These are phyloP conservation scores for Pestalotiopsis sp. DNA, from an alignment of 2,329 filamentous ascomycete species.

Conservation along the genomic window DNA sequence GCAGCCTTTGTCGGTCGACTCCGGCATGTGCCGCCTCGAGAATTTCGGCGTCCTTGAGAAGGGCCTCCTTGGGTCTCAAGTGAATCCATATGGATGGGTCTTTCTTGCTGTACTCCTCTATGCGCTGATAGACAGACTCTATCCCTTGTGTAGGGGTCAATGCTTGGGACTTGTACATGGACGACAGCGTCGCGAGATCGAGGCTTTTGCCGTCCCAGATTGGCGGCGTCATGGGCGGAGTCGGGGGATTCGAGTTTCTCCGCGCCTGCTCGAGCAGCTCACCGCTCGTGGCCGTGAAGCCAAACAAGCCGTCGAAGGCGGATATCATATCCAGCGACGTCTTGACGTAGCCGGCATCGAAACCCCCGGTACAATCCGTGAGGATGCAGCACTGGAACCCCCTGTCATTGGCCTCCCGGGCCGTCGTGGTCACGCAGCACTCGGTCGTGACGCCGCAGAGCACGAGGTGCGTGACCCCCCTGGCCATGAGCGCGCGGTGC, in stretches of 20 bases:
- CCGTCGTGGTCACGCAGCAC: slow-evolving; percentile 55
- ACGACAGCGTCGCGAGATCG: background rate
- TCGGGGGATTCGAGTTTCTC: background rate
- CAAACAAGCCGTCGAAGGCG: slow-evolving; percentile 52
- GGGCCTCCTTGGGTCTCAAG: background rate
- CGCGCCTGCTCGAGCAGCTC: slow-evolving; percentile 33
- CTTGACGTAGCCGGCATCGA: slow-evolving; percentile 44
- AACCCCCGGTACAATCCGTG: slow-evolving; percentile 48
- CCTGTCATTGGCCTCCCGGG: slow-evolving; percentile 59
- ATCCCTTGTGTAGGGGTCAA: background rate
- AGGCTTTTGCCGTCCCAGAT: background rate
- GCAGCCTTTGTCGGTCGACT: background rate
- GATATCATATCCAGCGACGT: slow-evolving; percentile 50
- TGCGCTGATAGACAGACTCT: background rate
- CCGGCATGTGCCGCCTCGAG: background rate
- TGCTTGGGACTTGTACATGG: background rate
- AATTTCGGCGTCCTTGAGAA: background rate
- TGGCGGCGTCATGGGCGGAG: background rate
- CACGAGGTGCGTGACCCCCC: slow-evolving; percentile 58
- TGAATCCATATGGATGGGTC: background rate
- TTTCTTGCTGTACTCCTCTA: background rate
- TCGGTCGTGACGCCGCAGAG: slow-evolving; percentile 60
- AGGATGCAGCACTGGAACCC: slow-evolving; percentile 60
- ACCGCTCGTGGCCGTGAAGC: slow-evolving; percentile 41
- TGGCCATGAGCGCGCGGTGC: slow-evolving; percentile 51